These are phyloP conservation scores for Ogataea paraovalis DNA, from an alignment of 805 yeast species.

Conservation along the genomic window DNA sequence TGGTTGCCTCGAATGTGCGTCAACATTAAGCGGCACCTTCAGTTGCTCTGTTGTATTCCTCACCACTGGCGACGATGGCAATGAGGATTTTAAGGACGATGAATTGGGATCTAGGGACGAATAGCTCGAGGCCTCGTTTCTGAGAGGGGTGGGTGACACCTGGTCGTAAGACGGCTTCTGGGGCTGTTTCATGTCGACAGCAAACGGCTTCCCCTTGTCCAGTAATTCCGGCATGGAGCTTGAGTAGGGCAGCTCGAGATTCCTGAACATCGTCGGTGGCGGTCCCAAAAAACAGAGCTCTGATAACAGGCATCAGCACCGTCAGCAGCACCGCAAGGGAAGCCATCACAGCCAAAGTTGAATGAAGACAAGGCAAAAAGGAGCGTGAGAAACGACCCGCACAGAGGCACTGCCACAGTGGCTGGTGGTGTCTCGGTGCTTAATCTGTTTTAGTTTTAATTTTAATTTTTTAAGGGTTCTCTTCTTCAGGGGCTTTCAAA, in stretches of 20 bases:
- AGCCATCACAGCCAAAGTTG: too few relatives aligned
- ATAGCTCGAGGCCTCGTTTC: too few relatives aligned
- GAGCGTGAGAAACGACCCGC: too few relatives aligned
- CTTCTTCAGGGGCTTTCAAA: too few relatives aligned
- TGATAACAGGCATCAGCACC: not conserved
- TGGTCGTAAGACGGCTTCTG: not conserved
- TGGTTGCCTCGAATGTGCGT: conserved; percentile 9
- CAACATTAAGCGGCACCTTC: not conserved
- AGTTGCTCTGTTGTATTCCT: not conserved
- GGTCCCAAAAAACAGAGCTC: too few relatives aligned
- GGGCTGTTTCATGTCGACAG: not conserved
- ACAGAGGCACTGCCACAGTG: too few relatives aligned
- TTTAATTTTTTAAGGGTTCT: too few relatives aligned
- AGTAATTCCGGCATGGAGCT: conserved; percentile 7
- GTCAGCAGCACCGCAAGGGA: too few relatives aligned
- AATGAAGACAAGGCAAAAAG: too few relatives aligned
- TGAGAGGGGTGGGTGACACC: too few relatives aligned
- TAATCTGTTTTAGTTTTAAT: too few relatives aligned
- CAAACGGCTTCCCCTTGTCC: not conserved
- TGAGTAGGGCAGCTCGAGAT: conserved; percentile 3
- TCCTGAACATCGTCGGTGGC: conserved; percentile 1
- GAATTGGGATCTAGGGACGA: not conserved
- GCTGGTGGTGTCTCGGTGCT: too few relatives aligned
- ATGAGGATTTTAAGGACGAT: not conserved
- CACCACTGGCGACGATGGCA: not conserved